These are phyloP conservation scores for Cudoniella acicularis DNA, from an alignment of 495 filamentous ascomycete species.

Conservation along the genomic window DNA sequence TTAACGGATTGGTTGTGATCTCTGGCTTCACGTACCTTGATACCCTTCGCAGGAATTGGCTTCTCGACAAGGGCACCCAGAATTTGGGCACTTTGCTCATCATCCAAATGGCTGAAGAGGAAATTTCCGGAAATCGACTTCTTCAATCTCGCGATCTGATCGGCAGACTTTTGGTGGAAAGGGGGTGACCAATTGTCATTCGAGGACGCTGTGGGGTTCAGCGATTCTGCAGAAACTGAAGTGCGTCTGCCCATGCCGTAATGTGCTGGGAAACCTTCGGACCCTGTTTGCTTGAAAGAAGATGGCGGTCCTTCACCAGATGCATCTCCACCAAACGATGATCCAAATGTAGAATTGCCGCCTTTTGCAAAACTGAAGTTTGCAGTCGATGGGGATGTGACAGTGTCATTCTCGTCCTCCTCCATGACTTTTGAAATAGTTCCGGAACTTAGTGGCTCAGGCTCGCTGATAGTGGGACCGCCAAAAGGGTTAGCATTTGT, in stretches of 20 bases:
- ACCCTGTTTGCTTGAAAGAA: constrained; percentile 32
- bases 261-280: constrained; percentile 79
- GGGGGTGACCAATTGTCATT: constrained; percentile 91
- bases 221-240: constrained; percentile 93
- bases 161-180: constrained; percentile 71
- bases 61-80: constrained; percentile 92
- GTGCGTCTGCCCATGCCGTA: constrained; percentile 92
- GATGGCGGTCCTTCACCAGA: constrained; percentile 28
- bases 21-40: constrained; percentile 72
- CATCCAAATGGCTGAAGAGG: constrained; percentile 89
- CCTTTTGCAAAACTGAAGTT: constrained; percentile 35
- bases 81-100: constrained; percentile 82
- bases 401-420: constrained; percentile 54
- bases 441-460: constrained; percentile 30
- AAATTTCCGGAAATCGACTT: constrained; percentile 85
- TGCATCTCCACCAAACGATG: constrained; percentile 45
- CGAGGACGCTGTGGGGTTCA: constrained; percentile 79
- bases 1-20: too few relatives aligned
- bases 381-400: constrained; percentile 54
- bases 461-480: constrained; percentile 17
- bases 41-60: constrained; percentile 88
- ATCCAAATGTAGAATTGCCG: constrained; percentile 32
- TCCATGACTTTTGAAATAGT: constrained; percentile 51
- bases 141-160: constrained; percentile 76
- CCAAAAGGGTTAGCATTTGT: constrained; percentile 52